Base-by-base conservation (phyloP, 768 basidiomycete species). In the Neoboletus magnificus region DNA sequence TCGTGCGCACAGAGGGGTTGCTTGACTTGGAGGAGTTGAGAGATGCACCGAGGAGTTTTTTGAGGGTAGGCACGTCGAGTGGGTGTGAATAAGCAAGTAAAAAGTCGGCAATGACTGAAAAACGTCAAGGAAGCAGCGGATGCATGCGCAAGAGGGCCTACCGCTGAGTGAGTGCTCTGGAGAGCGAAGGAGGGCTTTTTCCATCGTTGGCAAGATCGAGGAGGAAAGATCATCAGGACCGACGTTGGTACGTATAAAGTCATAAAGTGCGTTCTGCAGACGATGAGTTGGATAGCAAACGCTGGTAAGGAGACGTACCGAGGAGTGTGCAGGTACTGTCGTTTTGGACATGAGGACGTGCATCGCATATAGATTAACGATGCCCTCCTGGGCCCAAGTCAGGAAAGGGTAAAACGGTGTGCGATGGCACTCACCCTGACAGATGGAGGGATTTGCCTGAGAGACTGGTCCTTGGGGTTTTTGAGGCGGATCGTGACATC, bases 101-200 rank as follows among this genome's bases (percentile, higher is more conserved):
- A 71, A 91, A 84, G 36, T 83, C 76, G 27, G 79, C 66, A 30
- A 85, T 76, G 7, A 83, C 84, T 86, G 29, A 52, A 41, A 27
- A 54, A 57, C 16, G 62, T 60, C 33, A 50, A 47, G 10, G 22
- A 25, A 6, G 29, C 1, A 12, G 29, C 25, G 12, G 32, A 22
- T 39, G 43, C 4, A 39, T 0, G 22, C 11, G 16, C 5, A 22
- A 47, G 37, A 52, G 42, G 40, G 65, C 81, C 48, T 56, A 91
- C 91, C 76, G 35, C 75, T 74, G 4, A 96, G 77, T 0, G 87
- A 82, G 40, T 82, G 76, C 69, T 96, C 94, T 0, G 95, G 93
- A 2, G 89, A 88, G 27, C 91, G 83, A 11, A 92, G 72, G 9
- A 96, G 67, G 2, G 89, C 82, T 61, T 92, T 93, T 66, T 95